Percentiles rank a stretch among this genome's conserved stretches.
These are phyloP conservation scores for Hyphopichia fennica DNA, from an alignment of 1,139 yeast genomes.

Conservation along the genomic window DNA sequence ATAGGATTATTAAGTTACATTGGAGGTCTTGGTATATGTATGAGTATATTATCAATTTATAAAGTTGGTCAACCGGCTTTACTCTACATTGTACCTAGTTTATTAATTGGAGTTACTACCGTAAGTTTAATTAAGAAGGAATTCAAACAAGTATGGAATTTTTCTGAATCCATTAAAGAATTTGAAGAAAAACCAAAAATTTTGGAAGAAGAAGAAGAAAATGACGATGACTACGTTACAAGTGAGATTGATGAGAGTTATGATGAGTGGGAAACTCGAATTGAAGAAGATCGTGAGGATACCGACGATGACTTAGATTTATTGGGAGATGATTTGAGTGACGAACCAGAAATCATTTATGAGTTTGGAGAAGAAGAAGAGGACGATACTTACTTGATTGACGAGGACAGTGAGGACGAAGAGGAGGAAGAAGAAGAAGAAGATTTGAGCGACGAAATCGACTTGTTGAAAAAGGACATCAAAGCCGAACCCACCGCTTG, in stretches of 20 bases:
- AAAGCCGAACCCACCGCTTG: slow-evolving; percentile 2
- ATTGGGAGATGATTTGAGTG: slow-evolving; percentile 5
- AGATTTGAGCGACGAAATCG: slow-evolving; percentile 1
- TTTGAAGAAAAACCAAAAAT: slow-evolving; percentile 12
- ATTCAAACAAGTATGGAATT: slow-evolving; percentile 35
- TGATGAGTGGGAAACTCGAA: slow-evolving; percentile 22
- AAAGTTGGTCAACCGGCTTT: slow-evolving; percentile 67
- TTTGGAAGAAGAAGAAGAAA: slow-evolving; percentile 9
- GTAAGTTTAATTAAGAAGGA: slow-evolving; percentile 42
- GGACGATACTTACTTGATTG: slow-evolving; percentile 26
- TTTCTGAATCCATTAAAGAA: slow-evolving; percentile 17
- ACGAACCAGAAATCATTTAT: slow-evolving; percentile 8
- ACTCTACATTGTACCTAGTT: slow-evolving; percentile 58
- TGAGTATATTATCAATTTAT: slow-evolving; percentile 35
- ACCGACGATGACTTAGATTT: slow-evolving; percentile 8
- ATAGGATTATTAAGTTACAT: slow-evolving; percentile 44
- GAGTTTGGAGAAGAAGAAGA: slow-evolving; percentile 23
- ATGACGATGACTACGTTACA: slow-evolving; percentile 10
- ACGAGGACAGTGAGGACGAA: slow-evolving; percentile 15
- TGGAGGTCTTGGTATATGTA: slow-evolving; percentile 44
- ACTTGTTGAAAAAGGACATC: not conserved
- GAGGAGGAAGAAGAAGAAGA: slow-evolving; percentile 22
- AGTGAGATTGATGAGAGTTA: slow-evolving; percentile 12
- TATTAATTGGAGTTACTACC: slow-evolving; percentile 32
- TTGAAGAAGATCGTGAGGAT: slow-evolving; percentile 16